Evolutionary conservation across 2,329 filamentous ascomycete species (phyloP), one percentile per base, ranked within the genome.

Genomic region (Microdochium trichocladiopsis): DNA sequence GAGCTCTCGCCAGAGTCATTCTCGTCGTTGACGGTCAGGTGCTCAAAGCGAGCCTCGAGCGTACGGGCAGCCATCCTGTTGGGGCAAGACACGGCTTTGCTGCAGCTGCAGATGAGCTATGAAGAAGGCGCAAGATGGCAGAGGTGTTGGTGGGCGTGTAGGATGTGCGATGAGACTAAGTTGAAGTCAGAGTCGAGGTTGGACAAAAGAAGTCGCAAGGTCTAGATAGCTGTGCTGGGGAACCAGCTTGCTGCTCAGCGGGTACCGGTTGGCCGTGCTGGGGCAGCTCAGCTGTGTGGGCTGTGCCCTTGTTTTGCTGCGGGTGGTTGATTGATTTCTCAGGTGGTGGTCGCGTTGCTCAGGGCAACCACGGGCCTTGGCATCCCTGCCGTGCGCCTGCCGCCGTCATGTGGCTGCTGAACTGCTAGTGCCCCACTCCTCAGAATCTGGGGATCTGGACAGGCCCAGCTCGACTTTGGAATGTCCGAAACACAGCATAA

Each of bases 21-120:
- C 71, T 96, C 92, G 65, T 96, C 92, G 61, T 88, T 87, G 56
- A 96, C 89, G 21, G 88, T 87, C 73, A 96, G 82, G 70, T 86
- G 86, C 83, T 96, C 91, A 65, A 97, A 90, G 62, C 89, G 88
- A 71, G 88, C 78, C 73, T 96, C 93, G 48, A 97, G 78, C 50
- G 83, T 84, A 61, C 88, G 83, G 54, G 88, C 82, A 58, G 92
- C 83, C 88, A 93, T 84, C 55, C 56, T 60, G 11, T 11, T 51
- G 28, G 21, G 8, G 49, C 8, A 24, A 23, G 49, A 18, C 24
- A 50, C 50, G 23, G 51, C 21, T 37, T 33, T 12, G 41, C n/a
- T 10, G 21, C n/a, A 45, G 48, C 8, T 16, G 48, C 25, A n/a
- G 28, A 12, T 23, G 43, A 43, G 50, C 25, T 50, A 43, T 37